Evolutionary conservation across 208 protist species (phyloP).

Genomic region (Leptomonas seymouri): DNA sequence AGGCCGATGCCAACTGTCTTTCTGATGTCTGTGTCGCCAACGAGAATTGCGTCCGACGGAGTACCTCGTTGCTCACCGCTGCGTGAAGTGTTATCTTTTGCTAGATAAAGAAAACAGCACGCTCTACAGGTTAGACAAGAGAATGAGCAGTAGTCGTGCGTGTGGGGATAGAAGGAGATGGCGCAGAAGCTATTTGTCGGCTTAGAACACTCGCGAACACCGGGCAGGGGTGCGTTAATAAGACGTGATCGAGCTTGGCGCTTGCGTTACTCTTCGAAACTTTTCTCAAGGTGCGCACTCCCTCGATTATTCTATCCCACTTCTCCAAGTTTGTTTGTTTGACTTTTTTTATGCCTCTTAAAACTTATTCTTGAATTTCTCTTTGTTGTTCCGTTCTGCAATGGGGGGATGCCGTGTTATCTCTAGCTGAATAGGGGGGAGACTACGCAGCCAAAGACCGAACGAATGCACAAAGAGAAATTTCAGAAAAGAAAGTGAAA

Average conservation of each 20-base stretch:
- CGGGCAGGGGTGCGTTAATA: background rate
- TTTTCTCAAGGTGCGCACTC: background rate
- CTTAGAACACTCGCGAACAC: background rate
- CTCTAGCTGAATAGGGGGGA: constrained; percentile 8
- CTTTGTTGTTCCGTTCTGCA: constrained; percentile 14
- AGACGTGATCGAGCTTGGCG: background rate
- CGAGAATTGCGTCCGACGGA: background rate
- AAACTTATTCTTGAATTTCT: constrained; percentile 5
- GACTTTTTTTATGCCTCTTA: background rate
- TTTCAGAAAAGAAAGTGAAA: background rate
- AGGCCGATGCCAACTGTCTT: constrained; percentile 4
- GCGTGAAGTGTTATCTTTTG: constrained; percentile 12
- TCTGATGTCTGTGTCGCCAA: background rate
- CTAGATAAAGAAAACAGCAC: constrained; percentile 18
- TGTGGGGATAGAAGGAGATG: background rate
- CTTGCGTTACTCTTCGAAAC: background rate
- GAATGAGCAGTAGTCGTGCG: background rate
- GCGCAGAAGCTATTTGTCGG: background rate
- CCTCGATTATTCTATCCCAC: constrained; percentile 5
- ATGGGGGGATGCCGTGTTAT: background rate
- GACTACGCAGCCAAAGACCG: constrained; percentile 3
- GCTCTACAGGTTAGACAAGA: constrained; percentile 7
- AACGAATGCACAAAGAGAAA: constrained; percentile 20
- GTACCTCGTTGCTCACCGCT: background rate
- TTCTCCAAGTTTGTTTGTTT: constrained; percentile 10